phyloP scores from a whole-genome alignment of 345 rosid species.

The Heritiera littoralis region DNA sequence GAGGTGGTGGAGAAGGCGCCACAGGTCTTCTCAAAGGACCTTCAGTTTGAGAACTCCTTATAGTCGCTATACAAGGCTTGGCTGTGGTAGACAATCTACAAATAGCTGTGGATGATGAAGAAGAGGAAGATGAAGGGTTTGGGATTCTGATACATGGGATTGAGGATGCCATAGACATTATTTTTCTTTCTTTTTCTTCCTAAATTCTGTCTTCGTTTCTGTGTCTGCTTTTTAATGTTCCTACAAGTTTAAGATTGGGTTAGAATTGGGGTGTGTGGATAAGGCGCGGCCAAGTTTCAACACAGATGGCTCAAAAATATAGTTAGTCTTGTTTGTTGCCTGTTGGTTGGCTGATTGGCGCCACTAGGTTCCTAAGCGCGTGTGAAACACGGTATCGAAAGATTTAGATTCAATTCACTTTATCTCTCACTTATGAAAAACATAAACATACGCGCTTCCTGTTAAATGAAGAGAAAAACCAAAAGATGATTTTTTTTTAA shows the following conservation, averaged over 20 bases:
- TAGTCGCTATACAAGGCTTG: constrained; percentile 43
- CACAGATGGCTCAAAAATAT: constrained; percentile 1
- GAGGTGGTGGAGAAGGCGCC: constrained; percentile 62
- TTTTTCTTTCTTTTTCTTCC: background rate
- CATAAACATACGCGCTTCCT: too few species aligned
- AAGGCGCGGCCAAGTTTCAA: constrained; percentile 46
- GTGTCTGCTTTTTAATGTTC: background rate
- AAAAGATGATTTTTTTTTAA: too few species aligned
- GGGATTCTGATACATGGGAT: constrained; percentile 61
- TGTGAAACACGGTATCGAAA: background rate
- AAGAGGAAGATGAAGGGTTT: constrained; percentile 51
- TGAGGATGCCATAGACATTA: constrained; percentile 71
- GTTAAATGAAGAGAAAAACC: too few species aligned
- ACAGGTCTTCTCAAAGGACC: constrained; percentile 90
- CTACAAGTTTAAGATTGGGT: background rate
- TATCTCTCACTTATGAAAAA: too few species aligned
- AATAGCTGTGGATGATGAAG: constrained; percentile 37
- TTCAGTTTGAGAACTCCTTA: constrained; percentile 77
- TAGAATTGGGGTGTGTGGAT: constrained; percentile 39
- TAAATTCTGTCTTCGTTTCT: constrained; percentile 5
- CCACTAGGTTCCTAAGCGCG: background rate
- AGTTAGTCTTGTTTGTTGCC: background rate
- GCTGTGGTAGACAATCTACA: constrained; percentile 45
- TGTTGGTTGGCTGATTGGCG: background rate
- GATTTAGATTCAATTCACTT: too few species aligned